These are phyloP conservation scores for Biscogniauxia marginata DNA, from an alignment of 2,329 filamentous ascomycete genomes.

Conservation along the genomic window DNA sequence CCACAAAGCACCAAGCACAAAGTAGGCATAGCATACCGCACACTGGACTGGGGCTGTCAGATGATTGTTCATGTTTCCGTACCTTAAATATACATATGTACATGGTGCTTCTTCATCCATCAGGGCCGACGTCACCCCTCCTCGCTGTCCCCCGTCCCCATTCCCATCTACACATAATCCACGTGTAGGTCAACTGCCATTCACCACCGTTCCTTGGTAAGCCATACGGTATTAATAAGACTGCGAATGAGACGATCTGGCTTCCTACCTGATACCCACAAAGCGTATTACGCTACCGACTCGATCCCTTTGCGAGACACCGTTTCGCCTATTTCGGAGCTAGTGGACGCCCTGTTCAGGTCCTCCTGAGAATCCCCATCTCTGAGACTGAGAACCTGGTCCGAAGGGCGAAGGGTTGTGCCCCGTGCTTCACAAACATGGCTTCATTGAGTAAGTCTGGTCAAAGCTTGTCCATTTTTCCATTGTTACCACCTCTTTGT, in stretches of 20 bases:
- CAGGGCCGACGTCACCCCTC: background rate
- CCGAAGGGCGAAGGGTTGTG: background rate
- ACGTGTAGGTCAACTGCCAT: background rate
- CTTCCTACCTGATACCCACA: background rate
- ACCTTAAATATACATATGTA: too few species aligned
- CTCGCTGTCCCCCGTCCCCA: background rate
- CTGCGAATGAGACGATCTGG: background rate
- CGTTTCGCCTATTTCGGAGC: background rate
- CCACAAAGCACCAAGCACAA: too few species aligned
- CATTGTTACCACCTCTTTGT: background rate
- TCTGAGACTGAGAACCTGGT: background rate
- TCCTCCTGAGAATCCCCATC: background rate
- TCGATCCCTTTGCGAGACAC: background rate
- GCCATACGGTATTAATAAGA: background rate
- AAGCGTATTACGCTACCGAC: background rate
- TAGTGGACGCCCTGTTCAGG: background rate
- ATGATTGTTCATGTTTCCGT: background rate
- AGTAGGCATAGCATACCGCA: background rate
- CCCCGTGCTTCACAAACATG: background rate
- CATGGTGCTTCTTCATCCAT: background rate
- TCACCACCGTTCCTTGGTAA: background rate
- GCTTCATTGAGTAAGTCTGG: conserved; percentile 3
- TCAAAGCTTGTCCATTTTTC: background rate
- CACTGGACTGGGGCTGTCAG: background rate
- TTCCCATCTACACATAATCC: background rate